phyloP scores from a whole-genome alignment of 371 early-diverging fungal genomes.

The Blakeslea trispora region DNA sequence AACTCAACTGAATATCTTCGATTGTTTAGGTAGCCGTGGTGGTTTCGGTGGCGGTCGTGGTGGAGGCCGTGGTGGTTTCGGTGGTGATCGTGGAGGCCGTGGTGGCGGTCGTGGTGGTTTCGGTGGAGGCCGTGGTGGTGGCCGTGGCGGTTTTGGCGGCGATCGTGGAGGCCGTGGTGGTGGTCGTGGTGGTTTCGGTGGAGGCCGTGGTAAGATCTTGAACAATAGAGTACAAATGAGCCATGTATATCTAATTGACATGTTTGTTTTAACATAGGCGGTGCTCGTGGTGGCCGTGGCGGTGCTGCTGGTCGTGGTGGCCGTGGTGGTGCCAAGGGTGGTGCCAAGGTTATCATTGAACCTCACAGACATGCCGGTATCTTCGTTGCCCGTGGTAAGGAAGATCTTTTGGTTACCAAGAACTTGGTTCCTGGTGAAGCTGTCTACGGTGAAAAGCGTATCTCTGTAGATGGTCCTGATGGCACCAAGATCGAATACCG shows the following conservation, averaged over 20 bases:
- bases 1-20: no score
- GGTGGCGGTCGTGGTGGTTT: constrained; percentile 19
- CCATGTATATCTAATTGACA: background rate
- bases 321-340: constrained; percentile 80
- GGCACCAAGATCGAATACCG: constrained; percentile 99
- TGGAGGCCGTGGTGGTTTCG: constrained; percentile 1
- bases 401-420: constrained; percentile 98
- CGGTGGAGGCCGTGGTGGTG: constrained; percentile 27
- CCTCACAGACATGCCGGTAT: constrained; percentile 98
- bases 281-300: constrained; percentile 50
- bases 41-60: constrained; percentile 7
- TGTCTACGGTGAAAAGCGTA: constrained; percentile 99
- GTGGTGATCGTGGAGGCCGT: constrained; percentile 18
- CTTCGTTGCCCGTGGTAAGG: constrained; percentile 98
- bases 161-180: constrained; percentile 44
- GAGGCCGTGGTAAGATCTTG: constrained; percentile 35
- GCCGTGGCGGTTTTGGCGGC: constrained; percentile 26
- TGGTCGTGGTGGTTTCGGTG: constrained; percentile 37
- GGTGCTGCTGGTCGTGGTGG: constrained; percentile 53
- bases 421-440: constrained; percentile 98
- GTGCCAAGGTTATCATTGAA: constrained; percentile 93
- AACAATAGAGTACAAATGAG: no score
- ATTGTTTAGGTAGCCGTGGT: background rate
- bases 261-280: constrained; percentile 17
- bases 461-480: constrained; percentile 93